Evolutionary conservation across 2,329 filamentous ascomycete genomes (phyloP).

Genomic region (Blastomyces percursus): DNA sequence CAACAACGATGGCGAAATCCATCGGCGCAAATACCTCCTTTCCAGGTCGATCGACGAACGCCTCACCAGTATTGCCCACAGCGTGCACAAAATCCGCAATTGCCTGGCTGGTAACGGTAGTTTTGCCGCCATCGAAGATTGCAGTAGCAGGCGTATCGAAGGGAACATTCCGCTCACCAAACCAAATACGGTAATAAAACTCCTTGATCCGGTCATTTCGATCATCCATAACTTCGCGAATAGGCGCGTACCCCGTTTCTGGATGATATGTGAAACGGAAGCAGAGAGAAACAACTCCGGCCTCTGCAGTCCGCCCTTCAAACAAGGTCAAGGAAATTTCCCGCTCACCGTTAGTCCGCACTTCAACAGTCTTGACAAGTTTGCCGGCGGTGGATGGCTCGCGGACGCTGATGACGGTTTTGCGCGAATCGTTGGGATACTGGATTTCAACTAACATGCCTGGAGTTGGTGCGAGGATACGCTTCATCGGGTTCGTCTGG

Average conservation of each 20-base stretch:
- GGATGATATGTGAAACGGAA: conserved; percentile 90
- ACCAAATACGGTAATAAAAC: conserved; percentile 98
- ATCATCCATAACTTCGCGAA: conserved; percentile 88
- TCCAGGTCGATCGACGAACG: conserved; percentile 88
- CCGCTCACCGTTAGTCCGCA: conserved; percentile 61
- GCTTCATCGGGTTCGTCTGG: conserved; percentile 89
- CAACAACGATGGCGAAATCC: conserved; percentile 97
- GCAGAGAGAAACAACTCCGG: conserved; percentile 68
- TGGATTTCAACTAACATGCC: conserved; percentile 84
- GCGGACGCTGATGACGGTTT: conserved; percentile 75
- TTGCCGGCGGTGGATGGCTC: conserved; percentile 81
- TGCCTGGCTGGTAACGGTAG: conserved; percentile 77
- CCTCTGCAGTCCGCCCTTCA: conserved; percentile 81
- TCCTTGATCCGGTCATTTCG: conserved; percentile 98
- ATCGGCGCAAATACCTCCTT: conserved; percentile 93
- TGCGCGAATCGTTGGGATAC: conserved; percentile 67
- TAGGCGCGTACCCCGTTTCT: conserved; percentile 93
- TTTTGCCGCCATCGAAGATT: conserved; percentile 78
- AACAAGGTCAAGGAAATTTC: conserved; percentile 84
- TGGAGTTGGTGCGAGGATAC: conserved; percentile 75
- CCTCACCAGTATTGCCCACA: conserved; percentile 93
- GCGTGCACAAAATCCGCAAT: conserved; percentile 99
- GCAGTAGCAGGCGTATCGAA: conserved; percentile 77
- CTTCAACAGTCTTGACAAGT: conserved; percentile 77
- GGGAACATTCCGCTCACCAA: conserved; percentile 72